Percentiles rank a stretch among this genome's conserved stretches.
phyloP scores from a whole-genome alignment of 2,329 filamentous ascomycete genomes.

The Onygena corvina region DNA sequence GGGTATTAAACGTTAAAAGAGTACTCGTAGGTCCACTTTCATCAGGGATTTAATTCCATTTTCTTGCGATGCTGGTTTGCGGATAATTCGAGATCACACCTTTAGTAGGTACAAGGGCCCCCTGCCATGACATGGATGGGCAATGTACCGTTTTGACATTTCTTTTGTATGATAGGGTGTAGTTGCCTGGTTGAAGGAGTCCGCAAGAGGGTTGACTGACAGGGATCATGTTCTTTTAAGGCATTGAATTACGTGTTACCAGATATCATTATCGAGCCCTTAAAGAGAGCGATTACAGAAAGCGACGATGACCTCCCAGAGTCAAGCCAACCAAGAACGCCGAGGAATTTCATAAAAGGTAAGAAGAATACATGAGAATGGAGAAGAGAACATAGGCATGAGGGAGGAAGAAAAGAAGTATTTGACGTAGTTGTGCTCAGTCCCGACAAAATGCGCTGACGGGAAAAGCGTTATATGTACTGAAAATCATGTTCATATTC shows the following conservation, averaged over 20 bases:
- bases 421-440: not conserved
- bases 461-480: not conserved
- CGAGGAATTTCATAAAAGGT: not conserved
- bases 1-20: too few species aligned
- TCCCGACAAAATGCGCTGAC: not conserved
- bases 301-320: not conserved
- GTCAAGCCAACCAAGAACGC: not conserved
- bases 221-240: not conserved
- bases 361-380: not conserved
- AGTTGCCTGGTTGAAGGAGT: too few species aligned
- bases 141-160: too few species aligned
- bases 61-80: too few species aligned
- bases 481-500: conserved; percentile 3
- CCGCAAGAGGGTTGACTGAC: not conserved
- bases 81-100: too few species aligned
- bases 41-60: too few species aligned
- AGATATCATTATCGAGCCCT: not conserved
- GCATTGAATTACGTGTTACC: not conserved
- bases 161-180: too few species aligned
- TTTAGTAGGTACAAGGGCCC: too few species aligned
- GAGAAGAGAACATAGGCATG: not conserved
- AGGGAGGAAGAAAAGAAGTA: not conserved
- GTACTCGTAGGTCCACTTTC: too few species aligned
- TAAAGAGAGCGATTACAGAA: not conserved
- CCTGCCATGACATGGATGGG: too few species aligned